Base-by-base conservation (phyloP, 2,329 filamentous ascomycete species). In the Cercospora sp. region DNA sequence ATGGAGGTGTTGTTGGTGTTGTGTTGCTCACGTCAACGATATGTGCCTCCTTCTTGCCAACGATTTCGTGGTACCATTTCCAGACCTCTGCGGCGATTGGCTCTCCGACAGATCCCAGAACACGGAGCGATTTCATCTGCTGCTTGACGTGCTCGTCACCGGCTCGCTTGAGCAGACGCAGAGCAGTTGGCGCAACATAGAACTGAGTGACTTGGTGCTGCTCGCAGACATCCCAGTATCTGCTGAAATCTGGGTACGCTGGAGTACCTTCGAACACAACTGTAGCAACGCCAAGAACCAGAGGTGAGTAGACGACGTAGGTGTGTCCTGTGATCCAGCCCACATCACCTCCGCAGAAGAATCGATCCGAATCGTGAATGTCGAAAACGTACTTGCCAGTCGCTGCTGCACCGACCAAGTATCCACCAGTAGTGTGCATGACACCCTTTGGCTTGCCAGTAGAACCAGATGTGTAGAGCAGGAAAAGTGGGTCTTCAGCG, bases 291-390 rank as follows among this genome's bases (percentile, higher is more conserved):
- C 95, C 95, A 59, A 98, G 89, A 57, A 99, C 86, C 63, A 99
- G 86, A 72, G 95, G 95, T 10, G 95, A 93, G 79, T 99, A 99
- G 45, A 99, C 94, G 66, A 98, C 94, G 76, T 99, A 99, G 26
- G 95, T 97, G 83, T 99, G 95, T 18, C 95, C 95, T 31, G 95
- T 99, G 79, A 99, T 98, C 95, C 95, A 99, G 72, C 95, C 95
- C 53, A 99, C 94, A 77, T 99, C 95, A 80, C 95, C 95, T 80
- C 94, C 95, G 76, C 95, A 99, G 87, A 98, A 98, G 87, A 95
- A 97, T 71, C 88, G 89, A 80, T 99, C 95, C 64, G 91, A 89
- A 70, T 94, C 90, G 80, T 99, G 95, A 71, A 99, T 96, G 80
- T 99, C 95, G 79, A 99, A 99, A 70, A 98, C 94, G 80, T 99